phyloP scores from a whole-genome alignment of 768 basidiomycete species.

The Tephrocybe sp. region DNA sequence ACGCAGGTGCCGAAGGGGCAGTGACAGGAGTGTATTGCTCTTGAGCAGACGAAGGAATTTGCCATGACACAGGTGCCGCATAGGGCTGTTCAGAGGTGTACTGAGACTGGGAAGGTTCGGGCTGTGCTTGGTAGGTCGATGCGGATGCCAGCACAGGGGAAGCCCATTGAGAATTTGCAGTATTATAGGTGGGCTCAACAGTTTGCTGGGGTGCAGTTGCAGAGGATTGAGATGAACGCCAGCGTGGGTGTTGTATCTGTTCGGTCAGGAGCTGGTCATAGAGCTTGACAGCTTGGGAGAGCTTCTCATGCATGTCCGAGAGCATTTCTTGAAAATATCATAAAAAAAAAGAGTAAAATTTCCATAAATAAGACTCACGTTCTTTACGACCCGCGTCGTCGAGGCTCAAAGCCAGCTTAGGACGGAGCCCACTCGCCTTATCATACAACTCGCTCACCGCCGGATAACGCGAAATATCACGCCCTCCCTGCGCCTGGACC shows the following conservation, averaged over 20 bases:
- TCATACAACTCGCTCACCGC: conserved; percentile 84
- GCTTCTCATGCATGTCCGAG: conserved; percentile 91
- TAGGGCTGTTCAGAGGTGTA: conserved; percentile 6
- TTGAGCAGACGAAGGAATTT: conserved; percentile 11
- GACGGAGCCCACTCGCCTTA: conserved; percentile 72
- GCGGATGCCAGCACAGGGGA: conserved; percentile 16
- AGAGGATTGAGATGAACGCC: conserved; percentile 50
- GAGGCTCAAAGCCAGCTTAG: conserved; percentile 78
- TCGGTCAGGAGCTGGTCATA: conserved; percentile 88
- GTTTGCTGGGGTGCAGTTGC: conserved; percentile 30
- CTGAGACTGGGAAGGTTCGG: conserved; percentile 9
- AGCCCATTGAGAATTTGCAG: conserved; percentile 32
- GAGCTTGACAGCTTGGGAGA: conserved; percentile 87
- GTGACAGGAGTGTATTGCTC: conserved; percentile 13
- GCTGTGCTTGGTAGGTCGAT: conserved; percentile 7
- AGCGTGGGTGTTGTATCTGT: conserved; percentile 71
- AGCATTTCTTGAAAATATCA: conserved; percentile 60
- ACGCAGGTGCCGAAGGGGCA: conserved; percentile 7
- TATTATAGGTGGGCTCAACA: conserved; percentile 22
- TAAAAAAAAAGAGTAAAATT: background rate
- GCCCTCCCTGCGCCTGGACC: conserved; percentile 71
- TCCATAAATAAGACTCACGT: conserved; percentile 39
- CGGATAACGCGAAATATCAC: conserved; percentile 78
- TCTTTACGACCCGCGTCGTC: conserved; percentile 87
- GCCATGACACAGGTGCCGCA: conserved; percentile 14